Base-by-base conservation (phyloP, 495 filamentous ascomycete species). In the Bacidia rubella region DNA sequence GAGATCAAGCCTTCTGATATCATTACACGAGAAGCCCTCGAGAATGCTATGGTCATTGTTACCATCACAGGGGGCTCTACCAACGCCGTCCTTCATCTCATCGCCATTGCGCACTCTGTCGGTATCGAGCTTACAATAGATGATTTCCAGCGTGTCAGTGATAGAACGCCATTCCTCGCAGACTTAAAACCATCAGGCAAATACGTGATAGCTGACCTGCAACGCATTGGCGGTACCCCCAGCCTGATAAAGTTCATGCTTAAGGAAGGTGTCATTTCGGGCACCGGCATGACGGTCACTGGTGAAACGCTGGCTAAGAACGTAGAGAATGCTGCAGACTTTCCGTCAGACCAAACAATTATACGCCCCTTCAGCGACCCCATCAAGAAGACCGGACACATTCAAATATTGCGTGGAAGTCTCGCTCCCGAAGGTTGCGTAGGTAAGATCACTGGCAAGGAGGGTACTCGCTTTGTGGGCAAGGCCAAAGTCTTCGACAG, bases 391-490 rank as follows among this genome's bases (percentile, higher is more conserved):
- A 95, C 88, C 2, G 92, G 92, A 47, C 92, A 97, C 68, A 94
- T 98, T 64, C 90, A 95, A 70, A 98, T 98, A 65, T 79, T 98
- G 19, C 85, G 89, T 49, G 92, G 92, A 29, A 83, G 82, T 4
- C 77, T 98, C 24, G 87, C 92, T 1, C 92, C 92, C 1, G 92
- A 85, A 54, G 92, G 92, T 48, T 85, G 79, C 57, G 92, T 98
- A 12, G 92, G 90, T 55, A 98, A 98, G 74, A 98, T 98, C 68
- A 98, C 92, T 9, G 92, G 92, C 54, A 98, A 98, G 70, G 92
- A 98, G 66, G 92, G 92, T 20, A 75, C 83, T n/a, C 66, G 72
- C 9, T 98, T 98, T 71, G 83, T 75, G 17, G 92, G 92, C 51
- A 89, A 80, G 59, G 92, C 92, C 29, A 83, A 81, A 55, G 86